Evolutionary conservation across 768 basidiomycete genomes (phyloP), one percentile per base, ranked within the genome.

Genomic region (Russula emetica): DNA sequence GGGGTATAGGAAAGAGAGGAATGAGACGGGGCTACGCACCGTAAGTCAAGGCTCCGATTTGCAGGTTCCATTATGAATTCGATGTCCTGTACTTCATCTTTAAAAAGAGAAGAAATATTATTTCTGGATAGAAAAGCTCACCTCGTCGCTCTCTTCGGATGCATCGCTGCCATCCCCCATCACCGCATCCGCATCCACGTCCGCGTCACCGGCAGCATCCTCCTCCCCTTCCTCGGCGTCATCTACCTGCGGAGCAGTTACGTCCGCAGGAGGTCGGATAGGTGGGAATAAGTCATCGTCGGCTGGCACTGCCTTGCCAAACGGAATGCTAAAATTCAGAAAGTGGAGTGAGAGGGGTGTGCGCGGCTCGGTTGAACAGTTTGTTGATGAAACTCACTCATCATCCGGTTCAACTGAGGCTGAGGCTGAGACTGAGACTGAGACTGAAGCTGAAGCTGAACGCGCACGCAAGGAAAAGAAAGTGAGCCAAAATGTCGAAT

Each of bases 21-120:
- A 62, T 36, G 64, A 34, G 28, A 40, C 38, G 55, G 22, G 32
- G 8, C 24, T 42, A 67, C 77, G 58, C 72, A 87, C 87, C 90
- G 81, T 70, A 92, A 84, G 76, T 93, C 90, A 22, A 90, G 75
- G 5, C 86, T 88, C 60, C 85, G 86, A 20, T 84, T 74, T 10
- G 85, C 78, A 2, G 85, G 85, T 70, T 96, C 92, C 84, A 92
- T 87, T 60, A 96, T 93, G 68, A 96, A 90, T 78, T 96, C 94
- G 66, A 96, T 80, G 72, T 96, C 87, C 88, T 92, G 68, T 14
- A 51, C 40, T 13, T 30, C 26, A 26, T 42, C 36, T 28, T 18
- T n/a, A 36, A 45, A 18, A 36, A 36, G 34, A 34, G 34, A 11
- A 55, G 36, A 14, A 32, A 10, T 18, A 30, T 44, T 32, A 60